Evolutionary conservation across 345 rosid genomes (phyloP).

Genomic region (Isatis tinctoria): DNA sequence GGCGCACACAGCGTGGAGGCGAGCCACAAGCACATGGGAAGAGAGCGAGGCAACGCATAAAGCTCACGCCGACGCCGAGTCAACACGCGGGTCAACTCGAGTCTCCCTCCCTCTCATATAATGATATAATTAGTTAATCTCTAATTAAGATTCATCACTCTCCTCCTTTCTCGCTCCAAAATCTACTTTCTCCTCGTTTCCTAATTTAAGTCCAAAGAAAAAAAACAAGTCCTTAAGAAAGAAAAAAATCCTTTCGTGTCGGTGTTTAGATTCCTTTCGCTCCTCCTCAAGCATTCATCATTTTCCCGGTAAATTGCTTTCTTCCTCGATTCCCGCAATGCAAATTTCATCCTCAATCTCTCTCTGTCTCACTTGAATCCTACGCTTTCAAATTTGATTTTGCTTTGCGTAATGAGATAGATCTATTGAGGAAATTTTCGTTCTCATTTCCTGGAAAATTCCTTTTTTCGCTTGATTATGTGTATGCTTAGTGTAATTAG

Average conservation of each 20-base stretch:
- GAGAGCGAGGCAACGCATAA: not conserved
- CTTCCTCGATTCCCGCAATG: too few relatives aligned
- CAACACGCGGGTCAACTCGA: constrained; percentile 19
- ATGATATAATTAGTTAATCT: not conserved
- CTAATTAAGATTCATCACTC: constrained; percentile 2
- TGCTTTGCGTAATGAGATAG: not conserved
- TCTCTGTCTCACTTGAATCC: too few relatives aligned
- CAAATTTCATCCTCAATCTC: too few relatives aligned
- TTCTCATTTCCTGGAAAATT: too few relatives aligned
- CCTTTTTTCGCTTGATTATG: too few relatives aligned
- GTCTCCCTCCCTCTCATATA: not conserved
- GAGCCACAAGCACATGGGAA: constrained; percentile 8
- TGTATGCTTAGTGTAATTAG: too few relatives aligned
- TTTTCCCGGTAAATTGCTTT: not conserved
- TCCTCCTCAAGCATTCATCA: not conserved
- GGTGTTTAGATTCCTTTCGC: not conserved
- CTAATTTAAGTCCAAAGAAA: constrained; percentile 1
- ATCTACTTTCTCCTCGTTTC: not conserved
- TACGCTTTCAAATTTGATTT: not conserved
- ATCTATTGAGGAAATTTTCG: not conserved
- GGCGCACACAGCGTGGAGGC: constrained; percentile 1
- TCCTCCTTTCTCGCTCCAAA: constrained; percentile 8
- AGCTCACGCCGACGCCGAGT: constrained; percentile 21
- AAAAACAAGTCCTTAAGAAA: not conserved
- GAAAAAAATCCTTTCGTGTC: not conserved